Percentiles rank a stretch among this genome's conserved stretches.
phyloP scores from a whole-genome alignment of 495 filamentous ascomycete genomes.

The Hypomontagnella monticulosa region DNA sequence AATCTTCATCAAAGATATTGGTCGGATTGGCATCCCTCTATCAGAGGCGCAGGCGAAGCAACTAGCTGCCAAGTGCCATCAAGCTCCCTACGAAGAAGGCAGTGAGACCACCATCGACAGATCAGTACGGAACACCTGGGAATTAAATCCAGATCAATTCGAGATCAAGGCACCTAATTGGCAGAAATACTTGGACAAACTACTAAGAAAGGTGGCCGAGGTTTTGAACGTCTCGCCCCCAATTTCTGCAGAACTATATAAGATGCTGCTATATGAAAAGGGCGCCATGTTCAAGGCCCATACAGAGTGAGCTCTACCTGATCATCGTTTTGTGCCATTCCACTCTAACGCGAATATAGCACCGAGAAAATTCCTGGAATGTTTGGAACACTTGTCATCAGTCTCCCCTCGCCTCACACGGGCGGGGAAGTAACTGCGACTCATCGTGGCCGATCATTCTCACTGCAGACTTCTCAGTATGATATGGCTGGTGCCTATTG shows the following conservation, averaged over 20 bases:
- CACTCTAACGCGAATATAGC: constrained; percentile 7
- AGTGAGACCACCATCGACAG: constrained; percentile 58
- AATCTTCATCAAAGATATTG: constrained; percentile 53
- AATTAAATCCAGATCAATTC: constrained; percentile 49
- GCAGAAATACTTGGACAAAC: constrained; percentile 33
- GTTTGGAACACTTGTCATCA: constrained; percentile 66
- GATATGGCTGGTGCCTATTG: constrained; percentile 57
- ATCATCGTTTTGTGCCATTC: neutral
- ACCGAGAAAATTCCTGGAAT: constrained; percentile 64
- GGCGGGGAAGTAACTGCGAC: constrained; percentile 61
- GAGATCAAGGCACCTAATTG: constrained; percentile 51
- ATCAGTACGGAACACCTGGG: neutral
- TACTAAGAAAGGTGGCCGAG: constrained; percentile 35
- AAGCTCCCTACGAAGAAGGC: constrained; percentile 58
- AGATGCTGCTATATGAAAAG: constrained; percentile 65
- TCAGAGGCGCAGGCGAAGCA: constrained; percentile 50
- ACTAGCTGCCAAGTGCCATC: constrained; percentile 53
- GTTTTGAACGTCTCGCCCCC: constrained; percentile 48
- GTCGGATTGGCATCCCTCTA: constrained; percentile 55
- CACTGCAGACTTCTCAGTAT: constrained; percentile 52
- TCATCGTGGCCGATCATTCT: constrained; percentile 50
- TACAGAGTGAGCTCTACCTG: constrained; percentile 51
- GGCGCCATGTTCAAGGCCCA: constrained; percentile 64
- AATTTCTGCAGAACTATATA: constrained; percentile 60
- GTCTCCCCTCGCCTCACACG: constrained; percentile 61